phyloP scores from a whole-genome alignment of 495 filamentous ascomycete species.

The Trichoderma erinaceum region DNA sequence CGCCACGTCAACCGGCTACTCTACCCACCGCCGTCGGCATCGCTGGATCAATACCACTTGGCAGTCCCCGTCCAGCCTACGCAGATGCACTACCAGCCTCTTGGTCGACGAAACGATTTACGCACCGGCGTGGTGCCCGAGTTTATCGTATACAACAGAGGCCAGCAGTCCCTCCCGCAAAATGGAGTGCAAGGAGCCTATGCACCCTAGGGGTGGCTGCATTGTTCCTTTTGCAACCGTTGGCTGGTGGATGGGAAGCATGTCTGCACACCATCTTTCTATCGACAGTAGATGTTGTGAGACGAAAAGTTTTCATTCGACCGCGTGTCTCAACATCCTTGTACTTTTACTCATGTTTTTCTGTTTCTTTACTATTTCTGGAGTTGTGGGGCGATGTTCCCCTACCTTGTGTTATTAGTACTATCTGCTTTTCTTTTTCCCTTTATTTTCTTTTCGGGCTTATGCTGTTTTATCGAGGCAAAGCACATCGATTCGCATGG shows the following conservation, averaged over 20 bases:
- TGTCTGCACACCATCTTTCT: neutral
- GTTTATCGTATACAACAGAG: conserved; percentile 24
- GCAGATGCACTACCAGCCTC: conserved; percentile 94
- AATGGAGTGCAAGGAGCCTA: neutral
- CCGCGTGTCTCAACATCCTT: neutral
- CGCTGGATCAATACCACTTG: conserved; percentile 66
- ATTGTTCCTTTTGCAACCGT: neutral
- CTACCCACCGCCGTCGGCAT: conserved; percentile 76
- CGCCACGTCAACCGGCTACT: conserved; percentile 82
- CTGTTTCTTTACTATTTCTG: neutral
- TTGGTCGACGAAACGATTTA: conserved; percentile 72
- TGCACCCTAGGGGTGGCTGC: conserved; percentile 7
- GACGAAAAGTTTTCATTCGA: neutral
- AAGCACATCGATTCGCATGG: conserved; percentile 2
- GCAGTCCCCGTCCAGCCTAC: conserved; percentile 44
- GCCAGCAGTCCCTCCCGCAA: conserved; percentile 9
- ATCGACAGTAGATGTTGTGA: neutral
- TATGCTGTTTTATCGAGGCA: neutral
- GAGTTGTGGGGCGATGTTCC: neutral
- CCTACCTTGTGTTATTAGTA: neutral
- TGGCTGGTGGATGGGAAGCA: conserved; percentile 5
- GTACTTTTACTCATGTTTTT: neutral
- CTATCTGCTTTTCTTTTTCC: neutral
- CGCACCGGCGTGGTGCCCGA: conserved; percentile 82
- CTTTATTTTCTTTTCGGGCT: neutral